phyloP scores from a whole-genome alignment of 306 rosid species.

The Senna siamea region DNA sequence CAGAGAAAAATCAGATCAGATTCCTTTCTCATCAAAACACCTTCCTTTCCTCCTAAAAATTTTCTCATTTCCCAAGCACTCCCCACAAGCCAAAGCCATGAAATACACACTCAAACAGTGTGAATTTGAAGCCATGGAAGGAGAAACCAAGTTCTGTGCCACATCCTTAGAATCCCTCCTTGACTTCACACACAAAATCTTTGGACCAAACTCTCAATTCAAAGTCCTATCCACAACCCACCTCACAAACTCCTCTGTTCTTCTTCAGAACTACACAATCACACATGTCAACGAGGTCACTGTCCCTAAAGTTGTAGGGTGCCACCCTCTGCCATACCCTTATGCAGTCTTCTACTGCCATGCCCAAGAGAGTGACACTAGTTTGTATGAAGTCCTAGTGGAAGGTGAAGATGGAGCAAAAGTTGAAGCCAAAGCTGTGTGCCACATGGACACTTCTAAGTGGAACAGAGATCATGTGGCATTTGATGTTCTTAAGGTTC shows the following conservation, averaged over 20 bases:
- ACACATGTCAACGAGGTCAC: constrained; percentile 41
- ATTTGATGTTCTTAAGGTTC: constrained; percentile 55
- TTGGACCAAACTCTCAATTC: constrained; percentile 49
- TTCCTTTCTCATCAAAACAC: constrained; percentile 63
- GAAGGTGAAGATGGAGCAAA: constrained; percentile 60
- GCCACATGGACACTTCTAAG: constrained; percentile 84
- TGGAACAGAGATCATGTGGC: constrained; percentile 68
- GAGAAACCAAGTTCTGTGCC: constrained; percentile 73
- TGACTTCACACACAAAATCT: constrained; percentile 45
- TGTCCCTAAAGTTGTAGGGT: constrained; percentile 60
- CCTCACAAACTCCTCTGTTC: constrained; percentile 40
- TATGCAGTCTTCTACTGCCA: constrained; percentile 77
- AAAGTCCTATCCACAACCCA: constrained; percentile 55
- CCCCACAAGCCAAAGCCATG: constrained; percentile 70
- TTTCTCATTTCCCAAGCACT: constrained; percentile 57
- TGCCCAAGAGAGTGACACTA: constrained; percentile 53
- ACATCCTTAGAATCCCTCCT: constrained; percentile 67
- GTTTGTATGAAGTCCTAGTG: constrained; percentile 53
- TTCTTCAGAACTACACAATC: constrained; percentile 70
- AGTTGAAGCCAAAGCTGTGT: constrained; percentile 66
- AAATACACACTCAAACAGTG: constrained; percentile 62
- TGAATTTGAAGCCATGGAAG: constrained; percentile 54
- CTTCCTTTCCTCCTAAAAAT: constrained; percentile 53
- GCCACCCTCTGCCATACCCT: constrained; percentile 83
- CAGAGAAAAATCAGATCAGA: constrained; percentile 60